Base-by-base conservation (phyloP, 176 grass and related monocot genomes). In the Elymus sibiricus region DNA sequence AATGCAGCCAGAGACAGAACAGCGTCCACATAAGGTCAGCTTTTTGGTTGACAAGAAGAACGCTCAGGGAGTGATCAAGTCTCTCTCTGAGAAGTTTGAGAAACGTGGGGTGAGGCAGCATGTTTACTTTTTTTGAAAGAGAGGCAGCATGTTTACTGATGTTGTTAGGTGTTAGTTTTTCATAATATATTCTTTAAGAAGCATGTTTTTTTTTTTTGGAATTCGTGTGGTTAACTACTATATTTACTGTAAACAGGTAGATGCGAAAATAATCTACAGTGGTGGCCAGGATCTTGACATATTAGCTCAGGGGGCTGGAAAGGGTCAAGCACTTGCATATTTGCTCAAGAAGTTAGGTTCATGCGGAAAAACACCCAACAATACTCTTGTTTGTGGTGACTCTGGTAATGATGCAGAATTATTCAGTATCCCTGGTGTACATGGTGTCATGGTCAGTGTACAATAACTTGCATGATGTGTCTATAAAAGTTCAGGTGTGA, bases 261-360 rank as follows among this genome's bases (percentile, higher is more conserved):
- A 91, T 91, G 94, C 89, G 61, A 95, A 95, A 85, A 88, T 91
- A 77, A 91, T 95, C 58, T 95, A 93, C 81, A 95, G 88, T 40
- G 89, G 91, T 22, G 91, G 91, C 21, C 78, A 91, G 35, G 81
- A 91, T 83, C 89, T 95, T 22, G 94, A 95, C 66, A 76, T 95
- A 72, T 79, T 95, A 85, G 83, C 94, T 16, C 88, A 89, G 89
- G 91, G 87, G 38, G 94, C 94, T 64, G 94, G 91, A 46, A 96
- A 96, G 72, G 94, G 91, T 65, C 89, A 96, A 44, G 91, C 94
- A 76, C 94, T 96, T 87, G 89, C 89, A 39, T 93, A 96, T 82
- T 87, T 96, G 83, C 87, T 96, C 53, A 91, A 88, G 82, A 96
- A 93, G 83, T 90, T 96, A 37, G 78, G 42, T 31, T 91, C 84